These are phyloP conservation scores for Hymenoscyphus scutula DNA, from an alignment of 2,329 filamentous ascomycete species.

Conservation along the genomic window DNA sequence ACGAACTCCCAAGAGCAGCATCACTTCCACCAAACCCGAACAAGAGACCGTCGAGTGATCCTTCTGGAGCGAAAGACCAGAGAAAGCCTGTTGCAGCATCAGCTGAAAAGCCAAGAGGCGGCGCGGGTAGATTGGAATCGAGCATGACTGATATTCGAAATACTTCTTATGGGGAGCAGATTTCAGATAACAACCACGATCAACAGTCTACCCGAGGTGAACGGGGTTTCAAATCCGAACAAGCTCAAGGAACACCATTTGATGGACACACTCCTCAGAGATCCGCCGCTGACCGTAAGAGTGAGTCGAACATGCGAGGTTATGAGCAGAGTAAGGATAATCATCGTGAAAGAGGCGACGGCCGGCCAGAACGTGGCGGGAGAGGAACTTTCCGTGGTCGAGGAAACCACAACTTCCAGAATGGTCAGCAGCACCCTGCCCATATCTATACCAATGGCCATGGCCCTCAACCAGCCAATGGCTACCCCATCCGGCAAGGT, in stretches of 20 bases:
- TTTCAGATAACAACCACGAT: constrained; percentile 19
- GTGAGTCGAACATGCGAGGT: constrained; percentile 31
- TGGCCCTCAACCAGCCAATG: constrained; percentile 30
- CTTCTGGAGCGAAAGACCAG: constrained; percentile 24
- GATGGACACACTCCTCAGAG: constrained; percentile 30
- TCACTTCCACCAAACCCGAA: constrained; percentile 34
- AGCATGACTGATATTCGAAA: constrained; percentile 33
- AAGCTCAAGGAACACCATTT: constrained; percentile 19
- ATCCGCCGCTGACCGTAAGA: constrained; percentile 32
- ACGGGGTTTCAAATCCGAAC: constrained; percentile 24
- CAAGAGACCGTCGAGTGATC: constrained; percentile 27
- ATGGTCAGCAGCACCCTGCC: constrained; percentile 33
- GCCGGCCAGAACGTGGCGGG: constrained; percentile 40
- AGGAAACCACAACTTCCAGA: constrained; percentile 39
- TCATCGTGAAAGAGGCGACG: constrained; percentile 30
- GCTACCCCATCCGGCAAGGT: constrained; percentile 31
- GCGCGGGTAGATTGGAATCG: constrained; percentile 26
- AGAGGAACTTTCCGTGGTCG: constrained; percentile 48
- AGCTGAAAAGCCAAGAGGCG: constrained; percentile 30
- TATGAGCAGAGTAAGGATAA: constrained; percentile 34
- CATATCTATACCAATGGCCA: constrained; percentile 43
- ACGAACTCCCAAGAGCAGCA: constrained; percentile 25
- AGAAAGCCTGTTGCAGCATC: constrained; percentile 28
- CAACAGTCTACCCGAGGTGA: constrained; percentile 23
- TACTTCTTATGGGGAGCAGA: constrained; percentile 35